Percentiles rank a stretch among this genome's conserved stretches.
Conservation (phyloP, 768 basidiomycete genomes). For the Xerocomellus chrysenteron region DNA sequence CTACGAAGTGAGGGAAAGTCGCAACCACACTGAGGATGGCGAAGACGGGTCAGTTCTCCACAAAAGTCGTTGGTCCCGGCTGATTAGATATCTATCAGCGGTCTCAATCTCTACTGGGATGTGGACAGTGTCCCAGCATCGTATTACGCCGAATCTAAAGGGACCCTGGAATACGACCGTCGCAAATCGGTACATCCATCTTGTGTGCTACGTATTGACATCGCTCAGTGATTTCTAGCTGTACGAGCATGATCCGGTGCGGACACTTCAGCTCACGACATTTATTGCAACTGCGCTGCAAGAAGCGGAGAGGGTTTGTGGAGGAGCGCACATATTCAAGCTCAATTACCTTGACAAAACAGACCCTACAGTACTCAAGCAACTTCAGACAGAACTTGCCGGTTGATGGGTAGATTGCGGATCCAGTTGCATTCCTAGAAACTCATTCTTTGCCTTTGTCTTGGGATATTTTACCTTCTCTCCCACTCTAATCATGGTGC, state of each 20-base stretch:
- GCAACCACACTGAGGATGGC: constrained; percentile 36
- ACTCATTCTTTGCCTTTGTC: neutral
- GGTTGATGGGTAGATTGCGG: constrained; percentile 1
- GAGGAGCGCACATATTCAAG: constrained; percentile 61
- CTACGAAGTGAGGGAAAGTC: constrained; percentile 78
- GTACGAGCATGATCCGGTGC: constrained; percentile 68
- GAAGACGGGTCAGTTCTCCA: constrained; percentile 34
- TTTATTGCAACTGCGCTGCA: constrained; percentile 59
- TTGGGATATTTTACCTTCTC: neutral
- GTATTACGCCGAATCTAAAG: constrained; percentile 64
- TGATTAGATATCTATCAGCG: constrained; percentile 14
- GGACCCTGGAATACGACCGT: constrained; percentile 74
- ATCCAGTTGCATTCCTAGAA: neutral
- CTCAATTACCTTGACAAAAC: constrained; percentile 58
- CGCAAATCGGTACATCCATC: constrained; percentile 57
- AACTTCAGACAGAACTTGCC: constrained; percentile 56
- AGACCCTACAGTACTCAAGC: constrained; percentile 72
- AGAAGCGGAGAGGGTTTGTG: constrained; percentile 60
- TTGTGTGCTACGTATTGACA: neutral
- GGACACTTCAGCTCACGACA: constrained; percentile 59
- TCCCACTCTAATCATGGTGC: neutral
- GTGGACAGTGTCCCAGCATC: constrained; percentile 53
- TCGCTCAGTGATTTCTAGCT: constrained; percentile 45
- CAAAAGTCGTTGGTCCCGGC: neutral
- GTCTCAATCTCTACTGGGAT: constrained; percentile 69